Evolutionary conservation across 176 grass and related monocot species (phyloP).

Genomic region (Carex pumila): DNA sequence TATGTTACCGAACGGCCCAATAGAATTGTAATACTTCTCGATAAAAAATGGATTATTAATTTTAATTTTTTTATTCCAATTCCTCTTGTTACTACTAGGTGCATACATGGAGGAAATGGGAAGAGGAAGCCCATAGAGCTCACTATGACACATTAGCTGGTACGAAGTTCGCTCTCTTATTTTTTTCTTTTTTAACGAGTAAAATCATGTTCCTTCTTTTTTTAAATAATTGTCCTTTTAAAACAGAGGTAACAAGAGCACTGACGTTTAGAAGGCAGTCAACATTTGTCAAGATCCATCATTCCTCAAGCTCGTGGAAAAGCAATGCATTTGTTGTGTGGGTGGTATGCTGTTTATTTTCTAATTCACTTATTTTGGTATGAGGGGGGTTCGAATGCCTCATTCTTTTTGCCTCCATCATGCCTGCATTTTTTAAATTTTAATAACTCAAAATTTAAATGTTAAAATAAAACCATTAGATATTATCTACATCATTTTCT

Average conservation of each 20-base stretch:
- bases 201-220: conserved; percentile 15
- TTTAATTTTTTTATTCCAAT: not conserved
- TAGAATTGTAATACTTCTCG: conserved; percentile 35
- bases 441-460: no score
- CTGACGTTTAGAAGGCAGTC: conserved; percentile 90
- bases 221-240: not conserved
- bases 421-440: no score
- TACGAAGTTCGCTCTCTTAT: conserved; percentile 15
- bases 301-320: conserved; percentile 59
- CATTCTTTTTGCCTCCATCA: no score
- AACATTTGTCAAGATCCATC: conserved; percentile 58
- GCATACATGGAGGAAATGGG: conserved; percentile 97
- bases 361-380: not conserved
- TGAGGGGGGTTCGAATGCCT: no score
- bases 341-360: conserved; percentile 46
- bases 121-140: conserved; percentile 89
- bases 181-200: conserved; percentile 12
- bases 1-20: not conserved
- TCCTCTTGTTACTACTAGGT: conserved; percentile 31
- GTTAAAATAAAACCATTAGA: no score
- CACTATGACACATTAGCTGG: conserved; percentile 68
- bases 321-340: conserved; percentile 64
- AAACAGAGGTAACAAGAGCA: conserved; percentile 70
- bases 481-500: no score
- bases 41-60: conserved; percentile 48